phyloP scores from a whole-genome alignment of 2,329 filamentous ascomycete species.

The Clonostachys chloroleuca region DNA sequence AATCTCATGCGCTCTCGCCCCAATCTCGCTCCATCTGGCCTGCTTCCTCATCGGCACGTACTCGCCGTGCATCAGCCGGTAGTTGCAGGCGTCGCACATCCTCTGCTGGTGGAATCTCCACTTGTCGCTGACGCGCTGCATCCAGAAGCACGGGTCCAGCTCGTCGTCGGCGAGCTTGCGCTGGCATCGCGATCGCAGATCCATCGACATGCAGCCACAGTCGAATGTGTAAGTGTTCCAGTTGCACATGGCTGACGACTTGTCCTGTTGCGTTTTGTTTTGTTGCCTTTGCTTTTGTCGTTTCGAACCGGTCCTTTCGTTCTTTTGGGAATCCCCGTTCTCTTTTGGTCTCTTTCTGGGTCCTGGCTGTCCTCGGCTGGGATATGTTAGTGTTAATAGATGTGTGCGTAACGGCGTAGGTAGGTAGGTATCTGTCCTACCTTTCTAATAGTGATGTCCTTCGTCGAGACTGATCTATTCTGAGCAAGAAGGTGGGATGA shows the following conservation, averaged over 20 bases:
- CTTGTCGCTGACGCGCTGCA: conserved; percentile 1
- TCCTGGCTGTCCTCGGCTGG: no score
- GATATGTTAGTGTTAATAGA: no score
- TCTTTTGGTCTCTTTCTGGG: not conserved
- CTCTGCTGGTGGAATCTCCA: not conserved
- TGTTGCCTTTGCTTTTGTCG: not conserved
- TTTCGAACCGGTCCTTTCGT: not conserved
- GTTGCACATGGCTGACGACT: conserved; percentile 2
- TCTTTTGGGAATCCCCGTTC: not conserved
- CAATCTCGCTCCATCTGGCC: no score
- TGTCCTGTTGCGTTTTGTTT: not conserved
- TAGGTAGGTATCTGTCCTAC: no score
- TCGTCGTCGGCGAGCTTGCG: not conserved
- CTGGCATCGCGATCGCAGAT: conserved; percentile 1
- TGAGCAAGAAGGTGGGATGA: no score
- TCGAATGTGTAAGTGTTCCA: conserved; percentile 4
- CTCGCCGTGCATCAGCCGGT: no score
- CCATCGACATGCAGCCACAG: conserved; percentile 3
- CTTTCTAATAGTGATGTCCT: no score
- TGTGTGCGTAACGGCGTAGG: no score
- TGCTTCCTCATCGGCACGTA: no score
- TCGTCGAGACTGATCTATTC: no score
- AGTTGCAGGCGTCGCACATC: no score
- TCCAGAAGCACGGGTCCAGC: not conserved
- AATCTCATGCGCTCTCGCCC: no score